These are phyloP conservation scores for Pichia sp. DNA, from an alignment of 1,139 yeast genomes.

Conservation along the genomic window DNA sequence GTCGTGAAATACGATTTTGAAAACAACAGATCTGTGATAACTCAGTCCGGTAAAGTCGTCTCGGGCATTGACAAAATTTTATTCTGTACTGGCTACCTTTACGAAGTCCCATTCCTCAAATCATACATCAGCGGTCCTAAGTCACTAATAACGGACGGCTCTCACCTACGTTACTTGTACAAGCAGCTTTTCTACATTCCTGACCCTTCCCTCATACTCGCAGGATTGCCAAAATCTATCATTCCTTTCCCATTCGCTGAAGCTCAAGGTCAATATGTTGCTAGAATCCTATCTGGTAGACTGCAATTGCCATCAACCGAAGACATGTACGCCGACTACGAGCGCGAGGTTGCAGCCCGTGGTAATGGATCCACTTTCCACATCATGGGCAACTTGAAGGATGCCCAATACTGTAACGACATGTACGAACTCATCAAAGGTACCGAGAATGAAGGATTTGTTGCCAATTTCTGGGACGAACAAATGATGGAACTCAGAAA, in stretches of 20 bases:
- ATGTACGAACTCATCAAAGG: conserved; percentile 25
- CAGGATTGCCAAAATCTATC: conserved; percentile 39
- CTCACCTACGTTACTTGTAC: conserved; percentile 36
- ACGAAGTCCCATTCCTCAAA: conserved; percentile 41
- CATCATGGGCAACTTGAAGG: conserved; percentile 27
- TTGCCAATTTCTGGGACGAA: conserved; percentile 30
- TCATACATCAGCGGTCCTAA: conserved; percentile 29
- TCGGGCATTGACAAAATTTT: conserved; percentile 38
- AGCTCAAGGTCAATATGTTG: conserved; percentile 42
- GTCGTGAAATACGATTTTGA: conserved; percentile 31
- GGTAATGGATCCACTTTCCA: conserved; percentile 31
- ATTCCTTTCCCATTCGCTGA: conserved; percentile 48
- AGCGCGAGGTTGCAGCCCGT: conserved; percentile 22
- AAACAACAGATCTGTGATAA: conserved; percentile 31
- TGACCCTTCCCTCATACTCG: conserved; percentile 42
- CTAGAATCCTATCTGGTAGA: conserved; percentile 42
- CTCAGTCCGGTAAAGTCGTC: conserved; percentile 32
- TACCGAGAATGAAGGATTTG: conserved; percentile 29
- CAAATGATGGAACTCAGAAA: conserved; percentile 24
- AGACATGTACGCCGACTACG: conserved; percentile 33
- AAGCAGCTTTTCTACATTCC: conserved; percentile 42
- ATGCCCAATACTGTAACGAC: conserved; percentile 31
- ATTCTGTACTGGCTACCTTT: conserved; percentile 48
- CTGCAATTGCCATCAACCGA: conserved; percentile 34
- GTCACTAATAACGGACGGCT: conserved; percentile 35